Percentiles rank a stretch among this genome's conserved stretches.
Conservation (phyloP, 169 alveolate genomes). For the Plasmodium inui region DNA sequence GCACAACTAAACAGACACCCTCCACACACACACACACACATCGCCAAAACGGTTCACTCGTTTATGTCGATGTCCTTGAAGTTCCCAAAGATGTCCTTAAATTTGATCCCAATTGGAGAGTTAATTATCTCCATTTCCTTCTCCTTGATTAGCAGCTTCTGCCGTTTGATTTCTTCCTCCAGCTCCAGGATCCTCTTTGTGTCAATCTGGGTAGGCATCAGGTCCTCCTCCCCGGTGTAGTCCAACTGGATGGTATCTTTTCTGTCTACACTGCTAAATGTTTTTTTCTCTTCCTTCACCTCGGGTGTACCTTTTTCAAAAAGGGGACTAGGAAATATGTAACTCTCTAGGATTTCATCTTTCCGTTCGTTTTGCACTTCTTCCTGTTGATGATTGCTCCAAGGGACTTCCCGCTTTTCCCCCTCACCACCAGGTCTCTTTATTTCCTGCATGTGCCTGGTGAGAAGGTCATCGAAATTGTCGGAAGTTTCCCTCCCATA, state of each 20-base stretch:
- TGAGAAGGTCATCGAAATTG: conserved; percentile 14
- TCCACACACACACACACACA: neutral
- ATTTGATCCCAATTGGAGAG: conserved; percentile 63
- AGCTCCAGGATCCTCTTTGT: conserved; percentile 38
- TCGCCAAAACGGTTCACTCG: neutral
- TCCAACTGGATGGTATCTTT: neutral
- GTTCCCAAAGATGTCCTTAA: conserved; percentile 59
- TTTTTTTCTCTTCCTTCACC: neutral
- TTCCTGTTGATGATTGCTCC: neutral
- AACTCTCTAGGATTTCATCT: neutral
- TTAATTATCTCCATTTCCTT: conserved; percentile 50
- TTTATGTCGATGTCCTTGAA: conserved; percentile 40
- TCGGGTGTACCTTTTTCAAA: neutral
- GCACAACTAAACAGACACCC: neutral
- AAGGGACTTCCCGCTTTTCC: neutral
- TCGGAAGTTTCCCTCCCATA: neutral
- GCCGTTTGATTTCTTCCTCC: conserved; percentile 61
- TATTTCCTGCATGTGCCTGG: conserved; percentile 7
- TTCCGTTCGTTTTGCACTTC: neutral
- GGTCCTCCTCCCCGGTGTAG: neutral
- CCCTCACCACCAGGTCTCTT: neutral
- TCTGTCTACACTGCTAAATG: neutral
- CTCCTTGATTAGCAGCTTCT: conserved; percentile 47
- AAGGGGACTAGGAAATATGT: conserved; percentile 3
- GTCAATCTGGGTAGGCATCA: neutral